Conservation (phyloP, 192 early-diverging fungal species). For the Coemansia sp. region DNA sequence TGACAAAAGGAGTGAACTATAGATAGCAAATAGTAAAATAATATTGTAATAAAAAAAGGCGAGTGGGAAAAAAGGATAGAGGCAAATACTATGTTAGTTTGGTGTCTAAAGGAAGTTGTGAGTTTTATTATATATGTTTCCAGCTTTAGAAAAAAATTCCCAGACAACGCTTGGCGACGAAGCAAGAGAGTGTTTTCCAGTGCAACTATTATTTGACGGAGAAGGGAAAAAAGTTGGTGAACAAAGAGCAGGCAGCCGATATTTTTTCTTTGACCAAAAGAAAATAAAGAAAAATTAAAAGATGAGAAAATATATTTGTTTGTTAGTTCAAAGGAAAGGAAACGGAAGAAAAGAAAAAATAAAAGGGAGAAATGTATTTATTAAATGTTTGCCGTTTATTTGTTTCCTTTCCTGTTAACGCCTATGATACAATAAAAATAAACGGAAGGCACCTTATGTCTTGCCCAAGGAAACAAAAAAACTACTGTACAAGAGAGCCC, state of each 20-base stretch:
- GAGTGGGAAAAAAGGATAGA: background rate
- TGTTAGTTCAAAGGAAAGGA: background rate
- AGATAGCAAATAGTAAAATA: background rate
- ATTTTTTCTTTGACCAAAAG: conserved; percentile 3
- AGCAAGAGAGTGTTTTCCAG: background rate
- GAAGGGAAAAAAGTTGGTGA: background rate
- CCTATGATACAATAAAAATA: background rate
- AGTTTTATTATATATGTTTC: background rate
- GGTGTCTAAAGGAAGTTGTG: background rate
- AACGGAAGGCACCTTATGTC: background rate
- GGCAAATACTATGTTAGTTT: background rate
- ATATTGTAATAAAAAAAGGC: background rate
- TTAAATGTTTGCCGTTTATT: background rate
- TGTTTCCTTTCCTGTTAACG: background rate
- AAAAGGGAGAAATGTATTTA: background rate
- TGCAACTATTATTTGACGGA: background rate
- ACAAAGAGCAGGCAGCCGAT: background rate
- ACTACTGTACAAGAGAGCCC: too few relatives aligned
- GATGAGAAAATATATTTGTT: background rate
- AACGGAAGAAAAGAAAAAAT: too few relatives aligned
- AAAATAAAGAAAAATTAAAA: background rate
- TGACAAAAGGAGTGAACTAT: background rate
- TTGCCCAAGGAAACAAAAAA: background rate
- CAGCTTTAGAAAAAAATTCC: too few relatives aligned
- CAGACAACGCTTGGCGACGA: conserved; percentile 1